Percentiles rank a stretch among this genome's conserved stretches.
Conservation (phyloP, 2,329 filamentous ascomycete species). For the Xylariaceae sp. region DNA sequence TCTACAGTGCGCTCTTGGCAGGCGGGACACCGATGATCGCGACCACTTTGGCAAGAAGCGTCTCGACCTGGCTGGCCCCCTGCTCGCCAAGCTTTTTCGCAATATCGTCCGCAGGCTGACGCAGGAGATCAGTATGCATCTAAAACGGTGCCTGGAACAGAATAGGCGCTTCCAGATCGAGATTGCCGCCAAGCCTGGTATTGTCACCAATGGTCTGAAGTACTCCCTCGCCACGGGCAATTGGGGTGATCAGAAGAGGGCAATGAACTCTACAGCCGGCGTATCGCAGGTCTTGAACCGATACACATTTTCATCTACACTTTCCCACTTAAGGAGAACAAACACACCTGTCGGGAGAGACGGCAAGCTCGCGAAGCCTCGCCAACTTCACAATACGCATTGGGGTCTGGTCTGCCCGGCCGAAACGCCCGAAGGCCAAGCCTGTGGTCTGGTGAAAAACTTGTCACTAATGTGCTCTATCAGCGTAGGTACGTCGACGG, state of each 20-base stretch:
- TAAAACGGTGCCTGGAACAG: conserved; percentile 89
- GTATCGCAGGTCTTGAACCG: conserved; percentile 97
- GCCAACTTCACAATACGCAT: conserved; percentile 97
- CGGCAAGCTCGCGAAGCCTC: conserved; percentile 96
- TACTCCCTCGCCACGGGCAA: conserved; percentile 98
- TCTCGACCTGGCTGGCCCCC: conserved; percentile 88
- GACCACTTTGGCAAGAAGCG: conserved; percentile 99
- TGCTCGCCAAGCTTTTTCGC: conserved; percentile 95
- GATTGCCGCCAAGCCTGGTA: conserved; percentile 86
- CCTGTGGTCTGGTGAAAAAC: conserved; percentile 98
- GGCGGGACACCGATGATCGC: conserved; percentile 92
- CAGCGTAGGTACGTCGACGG: conserved; percentile 88
- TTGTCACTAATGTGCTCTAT: conserved; percentile 98
- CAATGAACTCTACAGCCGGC: conserved; percentile 89
- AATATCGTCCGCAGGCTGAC: conserved; percentile 89
- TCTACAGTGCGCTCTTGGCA: conserved; percentile 88
- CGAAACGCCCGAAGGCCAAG: conserved; percentile 96
- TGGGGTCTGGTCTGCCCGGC: conserved; percentile 98
- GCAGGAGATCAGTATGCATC: conserved; percentile 85
- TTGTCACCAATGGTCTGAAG: conserved; percentile 90
- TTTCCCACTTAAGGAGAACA: conserved; percentile 95
- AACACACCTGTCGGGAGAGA: conserved; percentile 98
- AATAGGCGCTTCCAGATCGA: conserved; percentile 88
- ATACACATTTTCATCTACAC: conserved; percentile 94
- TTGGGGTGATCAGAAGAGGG: conserved; percentile 99